phyloP scores from a whole-genome alignment of 257 asterid species.

The Solanum verrucosum region DNA sequence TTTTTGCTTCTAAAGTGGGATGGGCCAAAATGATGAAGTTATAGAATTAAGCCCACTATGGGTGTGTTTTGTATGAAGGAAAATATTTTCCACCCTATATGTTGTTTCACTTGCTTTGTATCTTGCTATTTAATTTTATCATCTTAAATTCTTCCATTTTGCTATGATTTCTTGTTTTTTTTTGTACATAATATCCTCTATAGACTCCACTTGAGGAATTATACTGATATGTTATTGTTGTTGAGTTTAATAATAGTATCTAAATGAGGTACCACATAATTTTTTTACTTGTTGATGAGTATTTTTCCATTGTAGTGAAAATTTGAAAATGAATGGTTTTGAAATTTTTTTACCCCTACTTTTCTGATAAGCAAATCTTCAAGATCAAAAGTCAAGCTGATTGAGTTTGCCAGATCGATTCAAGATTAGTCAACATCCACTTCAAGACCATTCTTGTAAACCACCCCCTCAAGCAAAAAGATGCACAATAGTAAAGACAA shows the following conservation, averaged over 20 bases:
- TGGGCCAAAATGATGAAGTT: neutral
- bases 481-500: neutral
- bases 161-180: too few species aligned
- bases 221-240: too few species aligned
- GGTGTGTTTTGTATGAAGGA: too few species aligned
- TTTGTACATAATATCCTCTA: too few species aligned
- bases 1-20: neutral
- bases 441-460: neutral
- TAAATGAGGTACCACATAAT: neutral
- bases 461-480: neutral
- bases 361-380: neutral
- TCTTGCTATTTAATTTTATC: too few species aligned
- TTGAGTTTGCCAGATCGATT: too few species aligned
- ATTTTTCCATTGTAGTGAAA: neutral
- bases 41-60: neutral
- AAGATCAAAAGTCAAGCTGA: neutral
- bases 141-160: too few species aligned
- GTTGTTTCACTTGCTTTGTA: too few species aligned
- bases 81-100: too few species aligned
- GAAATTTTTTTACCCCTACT: neutral
- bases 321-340: neutral
- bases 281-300: neutral
- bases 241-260: too few species aligned
- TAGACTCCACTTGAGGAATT: too few species aligned
- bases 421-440: neutral